These are phyloP conservation scores for Dryas integrifolia DNA, from an alignment of 331 rosid species.

Conservation along the genomic window DNA sequence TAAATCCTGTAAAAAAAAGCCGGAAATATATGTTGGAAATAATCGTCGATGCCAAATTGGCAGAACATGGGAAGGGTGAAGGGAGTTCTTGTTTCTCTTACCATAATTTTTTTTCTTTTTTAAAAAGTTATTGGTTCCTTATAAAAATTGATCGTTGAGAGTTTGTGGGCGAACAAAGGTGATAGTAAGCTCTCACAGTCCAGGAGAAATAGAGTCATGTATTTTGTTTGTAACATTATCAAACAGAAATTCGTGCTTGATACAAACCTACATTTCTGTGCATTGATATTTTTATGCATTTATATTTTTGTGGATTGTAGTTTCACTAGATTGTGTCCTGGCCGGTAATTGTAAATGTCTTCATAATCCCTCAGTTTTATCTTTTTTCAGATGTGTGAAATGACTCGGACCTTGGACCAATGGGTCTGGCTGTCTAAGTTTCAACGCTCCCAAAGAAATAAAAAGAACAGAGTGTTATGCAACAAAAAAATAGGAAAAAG, in stretches of 20 bases:
- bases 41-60: constrained; percentile 1
- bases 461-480: background rate
- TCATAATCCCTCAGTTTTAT: background rate
- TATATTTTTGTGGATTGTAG: too few relatives aligned
- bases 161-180: background rate
- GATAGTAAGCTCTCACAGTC: background rate
- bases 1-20: constrained; percentile 17
- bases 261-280: background rate
- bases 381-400: too few relatives aligned
- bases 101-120: background rate
- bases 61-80: background rate
- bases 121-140: background rate
- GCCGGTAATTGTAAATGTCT: background rate
- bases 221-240: background rate
- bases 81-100: background rate
- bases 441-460: background rate
- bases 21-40: constrained; percentile 8
- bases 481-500: too few relatives aligned
- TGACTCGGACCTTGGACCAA: too few relatives aligned
- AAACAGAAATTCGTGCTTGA: background rate
- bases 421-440: background rate
- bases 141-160: background rate
- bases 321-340: background rate
- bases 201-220: background rate
- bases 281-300: background rate